A percentile compares a stretch with the other conserved stretches of the same genome.
Conservation (phyloP, 2,329 filamentous ascomycete species). For the Alternaria triticina region DNA sequence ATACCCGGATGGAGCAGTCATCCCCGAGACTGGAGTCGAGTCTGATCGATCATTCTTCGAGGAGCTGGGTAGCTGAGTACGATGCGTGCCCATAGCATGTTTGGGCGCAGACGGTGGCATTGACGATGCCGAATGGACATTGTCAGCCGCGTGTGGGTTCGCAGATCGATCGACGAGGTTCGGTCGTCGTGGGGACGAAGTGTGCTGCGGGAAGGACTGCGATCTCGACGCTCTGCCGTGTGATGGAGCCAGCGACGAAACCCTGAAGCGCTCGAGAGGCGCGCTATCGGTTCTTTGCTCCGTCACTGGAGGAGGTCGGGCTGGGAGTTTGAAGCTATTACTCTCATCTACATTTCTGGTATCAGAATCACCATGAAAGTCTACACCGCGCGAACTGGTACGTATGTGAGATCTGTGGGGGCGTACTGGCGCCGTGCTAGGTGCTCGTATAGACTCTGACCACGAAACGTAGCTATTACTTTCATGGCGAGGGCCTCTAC, state of each 20-base stretch:
- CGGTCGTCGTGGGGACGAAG: constrained; percentile 23
- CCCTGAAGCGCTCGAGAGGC: constrained; percentile 12
- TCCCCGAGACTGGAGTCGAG: neutral
- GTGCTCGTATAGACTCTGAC: constrained; percentile 48
- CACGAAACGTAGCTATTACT: constrained; percentile 49
- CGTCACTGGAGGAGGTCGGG: constrained; percentile 4
- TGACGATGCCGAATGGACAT: constrained; percentile 20
- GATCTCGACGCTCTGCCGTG: constrained; percentile 26
- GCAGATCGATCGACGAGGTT: constrained; percentile 20
- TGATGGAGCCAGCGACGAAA: constrained; percentile 27
- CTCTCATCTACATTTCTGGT: constrained; percentile 4
- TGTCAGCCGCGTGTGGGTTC: constrained; percentile 9
- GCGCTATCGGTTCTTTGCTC: constrained; percentile 12
- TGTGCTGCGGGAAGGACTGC: constrained; percentile 30
- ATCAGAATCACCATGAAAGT: neutral
- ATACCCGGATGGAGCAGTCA: neutral
- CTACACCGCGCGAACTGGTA: constrained; percentile 12
- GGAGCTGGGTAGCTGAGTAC: neutral
- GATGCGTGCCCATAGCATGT: neutral
- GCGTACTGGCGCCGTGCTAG: constrained; percentile 20
- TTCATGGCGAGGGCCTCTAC: constrained; percentile 38
- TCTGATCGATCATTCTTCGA: neutral
- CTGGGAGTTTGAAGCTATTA: constrained; percentile 9
- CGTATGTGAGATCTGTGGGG: neutral
- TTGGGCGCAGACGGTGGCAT: constrained; percentile 20